These are phyloP conservation scores for Epicoccum sorghinum DNA, from an alignment of 2,329 filamentous ascomycete species.

Conservation along the genomic window DNA sequence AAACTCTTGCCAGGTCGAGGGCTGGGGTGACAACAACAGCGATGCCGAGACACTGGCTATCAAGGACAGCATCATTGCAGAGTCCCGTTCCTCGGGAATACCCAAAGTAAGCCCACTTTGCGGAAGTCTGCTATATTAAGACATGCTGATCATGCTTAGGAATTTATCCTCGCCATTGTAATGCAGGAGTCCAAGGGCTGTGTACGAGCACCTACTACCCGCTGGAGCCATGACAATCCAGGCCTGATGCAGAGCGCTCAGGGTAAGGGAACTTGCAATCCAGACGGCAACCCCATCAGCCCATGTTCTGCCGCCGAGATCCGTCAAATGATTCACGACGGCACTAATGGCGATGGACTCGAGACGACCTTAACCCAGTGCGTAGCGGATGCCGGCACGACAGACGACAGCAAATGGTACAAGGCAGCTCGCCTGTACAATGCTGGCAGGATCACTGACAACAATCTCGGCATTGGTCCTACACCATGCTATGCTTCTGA, in stretches of 20 bases:
- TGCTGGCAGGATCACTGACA: constrained; percentile 48
- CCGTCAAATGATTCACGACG: constrained; percentile 52
- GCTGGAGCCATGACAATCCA: constrained; percentile 51
- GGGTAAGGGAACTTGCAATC: constrained; percentile 37
- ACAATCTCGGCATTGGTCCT: constrained; percentile 49
- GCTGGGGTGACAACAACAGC: constrained; percentile 46
- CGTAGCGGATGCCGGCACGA: constrained; percentile 37
- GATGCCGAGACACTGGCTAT: constrained; percentile 48
- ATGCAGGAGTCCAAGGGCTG: constrained; percentile 57
- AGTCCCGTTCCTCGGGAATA: constrained; percentile 39
- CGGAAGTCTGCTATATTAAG: neutral
- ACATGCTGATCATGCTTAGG: constrained; percentile 18
- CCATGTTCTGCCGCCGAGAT: constrained; percentile 51
- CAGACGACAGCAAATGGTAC: constrained; percentile 52
- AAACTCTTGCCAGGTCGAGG: constrained; percentile 44
- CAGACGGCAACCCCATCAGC: constrained; percentile 45
- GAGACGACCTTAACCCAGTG: constrained; percentile 53
- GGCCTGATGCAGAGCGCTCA: constrained; percentile 56
- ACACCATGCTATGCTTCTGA: constrained; percentile 60
- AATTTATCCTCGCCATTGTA: constrained; percentile 53
- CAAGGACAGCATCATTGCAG: constrained; percentile 45
- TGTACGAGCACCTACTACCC: constrained; percentile 53
- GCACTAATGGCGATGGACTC: constrained; percentile 49
- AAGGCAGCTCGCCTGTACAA: constrained; percentile 59
- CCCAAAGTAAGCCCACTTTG: constrained; percentile 48